These are phyloP conservation scores for Rhododendron kiyosumense DNA, from an alignment of 148 eudicot genomes.

Conservation along the genomic window DNA sequence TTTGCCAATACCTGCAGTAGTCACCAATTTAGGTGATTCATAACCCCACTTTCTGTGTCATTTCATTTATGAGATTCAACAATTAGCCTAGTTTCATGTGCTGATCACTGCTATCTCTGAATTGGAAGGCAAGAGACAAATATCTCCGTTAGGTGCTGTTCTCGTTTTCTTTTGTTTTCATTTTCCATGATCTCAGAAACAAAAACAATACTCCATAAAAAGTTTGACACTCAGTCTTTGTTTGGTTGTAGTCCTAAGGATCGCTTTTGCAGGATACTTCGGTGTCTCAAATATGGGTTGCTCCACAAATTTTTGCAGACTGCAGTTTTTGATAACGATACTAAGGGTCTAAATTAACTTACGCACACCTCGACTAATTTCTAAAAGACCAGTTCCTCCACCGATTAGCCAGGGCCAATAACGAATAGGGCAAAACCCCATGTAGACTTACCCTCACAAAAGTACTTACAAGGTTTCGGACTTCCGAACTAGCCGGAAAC, in stretches of 20 bases:
- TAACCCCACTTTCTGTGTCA: background rate
- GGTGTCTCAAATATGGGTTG: background rate
- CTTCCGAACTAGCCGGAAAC: background rate
- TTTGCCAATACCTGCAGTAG: constrained; percentile 40
- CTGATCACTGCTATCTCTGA: background rate
- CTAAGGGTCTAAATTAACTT: background rate
- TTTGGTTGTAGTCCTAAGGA: background rate
- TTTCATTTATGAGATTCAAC: background rate
- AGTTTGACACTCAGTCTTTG: background rate
- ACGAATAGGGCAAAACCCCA: background rate
- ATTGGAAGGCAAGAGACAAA: background rate
- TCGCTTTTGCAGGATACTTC: background rate
- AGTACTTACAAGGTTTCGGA: background rate
- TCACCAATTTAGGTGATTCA: background rate
- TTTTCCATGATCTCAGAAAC: background rate
- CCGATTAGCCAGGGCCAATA: background rate
- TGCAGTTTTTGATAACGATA: background rate
- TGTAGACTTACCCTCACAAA: background rate
- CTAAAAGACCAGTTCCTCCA: background rate
- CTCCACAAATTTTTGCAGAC: background rate
- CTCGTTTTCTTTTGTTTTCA: background rate
- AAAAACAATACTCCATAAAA: background rate
- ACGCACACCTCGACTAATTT: background rate
- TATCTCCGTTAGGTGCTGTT: background rate
- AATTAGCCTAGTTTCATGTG: background rate